These are phyloP conservation scores for Licmophora abbreviata DNA, from an alignment of 108 stramenopile species.

Conservation along the genomic window DNA sequence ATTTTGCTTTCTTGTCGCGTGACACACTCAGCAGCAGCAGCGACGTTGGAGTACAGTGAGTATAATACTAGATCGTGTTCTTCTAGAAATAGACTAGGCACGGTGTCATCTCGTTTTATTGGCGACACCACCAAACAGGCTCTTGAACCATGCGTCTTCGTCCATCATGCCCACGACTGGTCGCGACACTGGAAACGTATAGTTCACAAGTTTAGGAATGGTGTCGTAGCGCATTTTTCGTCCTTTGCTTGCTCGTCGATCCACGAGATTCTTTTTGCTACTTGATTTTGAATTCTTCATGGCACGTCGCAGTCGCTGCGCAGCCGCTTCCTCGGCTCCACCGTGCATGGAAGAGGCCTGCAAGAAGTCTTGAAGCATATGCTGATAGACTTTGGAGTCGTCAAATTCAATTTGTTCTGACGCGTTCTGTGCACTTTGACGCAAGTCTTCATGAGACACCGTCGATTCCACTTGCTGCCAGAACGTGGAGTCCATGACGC, in stretches of 20 bases:
- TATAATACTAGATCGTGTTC: too few species aligned
- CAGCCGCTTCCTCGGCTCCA: constrained; percentile 25
- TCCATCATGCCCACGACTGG: constrained; percentile 31
- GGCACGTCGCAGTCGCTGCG: constrained; percentile 24
- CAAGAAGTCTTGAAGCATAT: constrained; percentile 81
- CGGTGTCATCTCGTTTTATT: too few species aligned
- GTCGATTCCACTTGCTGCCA: constrained; percentile 52
- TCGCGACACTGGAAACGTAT: constrained; percentile 82
- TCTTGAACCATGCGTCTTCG: constrained; percentile 75
- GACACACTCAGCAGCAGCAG: too few species aligned
- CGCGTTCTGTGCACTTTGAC: constrained; percentile 2
- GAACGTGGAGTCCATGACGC: constrained; percentile 34
- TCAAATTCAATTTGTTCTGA: constrained; percentile 36
- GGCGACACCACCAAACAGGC: constrained; percentile 73
- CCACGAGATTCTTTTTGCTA: constrained; percentile 56
- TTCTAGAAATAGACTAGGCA: too few species aligned
- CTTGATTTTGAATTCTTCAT: constrained; percentile 37
- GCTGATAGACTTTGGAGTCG: constrained; percentile 90
- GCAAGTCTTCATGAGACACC: constrained; percentile 29
- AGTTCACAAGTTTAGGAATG: constrained; percentile 88
- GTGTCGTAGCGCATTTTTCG: constrained; percentile 87
- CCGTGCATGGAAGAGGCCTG: constrained; percentile 17
- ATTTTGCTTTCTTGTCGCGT: too few species aligned
- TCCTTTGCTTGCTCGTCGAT: constrained; percentile 90
- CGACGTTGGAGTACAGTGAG: too few species aligned